Evolutionary conservation across 2,329 filamentous ascomycete species (phyloP), one percentile per base, ranked within the genome.

Genomic region (Hymenoscyphus scutula): DNA sequence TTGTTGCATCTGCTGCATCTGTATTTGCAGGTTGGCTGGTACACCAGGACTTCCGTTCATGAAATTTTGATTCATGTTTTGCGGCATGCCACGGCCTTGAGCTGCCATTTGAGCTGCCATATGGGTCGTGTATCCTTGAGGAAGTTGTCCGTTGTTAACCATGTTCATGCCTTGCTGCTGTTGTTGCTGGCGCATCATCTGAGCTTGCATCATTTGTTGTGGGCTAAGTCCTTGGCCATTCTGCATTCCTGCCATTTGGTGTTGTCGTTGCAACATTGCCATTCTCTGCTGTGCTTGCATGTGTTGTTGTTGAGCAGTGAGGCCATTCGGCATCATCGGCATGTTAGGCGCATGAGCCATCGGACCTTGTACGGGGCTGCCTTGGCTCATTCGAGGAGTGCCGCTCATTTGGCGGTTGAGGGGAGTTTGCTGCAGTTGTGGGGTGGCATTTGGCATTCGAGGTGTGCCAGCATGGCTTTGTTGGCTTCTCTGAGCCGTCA

Each of bases 391-490:
- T 62, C 85, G 82, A 54, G 86, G 86, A 11, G 85, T 88, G 15
- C 82, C 78, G 69, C 83, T 80, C 71, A 81, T 74, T 71, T 79
- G 75, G 63, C 83, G 76, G 57, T 77, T 80, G 23, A 86, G 81
- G 0, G 86, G 86, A 0, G 86, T 89, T 30, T 80, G 81, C 62
- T 87, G 84, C 73, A 88, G 83, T 64, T 84, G 85, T 1, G 86
- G 86, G 1, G 86, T 89, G 15, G 83, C 80, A 65, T 80, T 81
- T 5, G 81, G 83, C 76, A 88, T 84, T 13, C 84, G 81, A 29
- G 86, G 87, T 10, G 86, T 89, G n/a, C 82, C 82, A 2, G 83
- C 79, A 73, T 89, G 86, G 67, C 86, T 89, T 70, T 89, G 86
- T 70, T 89, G 86, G 69, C 86, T 89, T 62, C 84, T 83, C 65